Conservation (phyloP, 805 yeast genomes). For the Metschnikowia aberdeeniae region DNA sequence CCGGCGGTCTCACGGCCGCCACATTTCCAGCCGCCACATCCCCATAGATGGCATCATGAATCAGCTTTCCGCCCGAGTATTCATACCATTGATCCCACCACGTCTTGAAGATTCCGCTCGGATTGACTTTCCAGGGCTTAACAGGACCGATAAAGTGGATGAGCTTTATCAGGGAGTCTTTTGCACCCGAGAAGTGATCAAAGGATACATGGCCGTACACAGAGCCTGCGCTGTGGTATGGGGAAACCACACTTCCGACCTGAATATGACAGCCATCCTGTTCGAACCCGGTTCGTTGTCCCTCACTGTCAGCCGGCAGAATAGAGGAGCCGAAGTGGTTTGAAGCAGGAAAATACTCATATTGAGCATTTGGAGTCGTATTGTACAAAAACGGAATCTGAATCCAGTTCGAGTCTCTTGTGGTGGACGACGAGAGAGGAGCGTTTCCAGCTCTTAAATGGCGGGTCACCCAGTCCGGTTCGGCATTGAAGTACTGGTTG, state of each 20-base stretch:
- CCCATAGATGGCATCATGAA: slow-evolving; percentile 18
- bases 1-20: not conserved
- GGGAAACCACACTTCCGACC: not conserved
- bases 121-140: slow-evolving; percentile 50
- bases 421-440: not conserved
- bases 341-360: slow-evolving; percentile 72
- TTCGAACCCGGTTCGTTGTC: not conserved
- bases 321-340: slow-evolving; percentile 36
- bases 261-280: not conserved
- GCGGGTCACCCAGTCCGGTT: slow-evolving; percentile 38
- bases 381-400: slow-evolving; percentile 78
- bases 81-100: slow-evolving; percentile 42
- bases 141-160: slow-evolving; percentile 65
- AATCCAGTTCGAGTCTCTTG: slow-evolving; percentile 47
- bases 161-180: slow-evolving; percentile 38
- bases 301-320: not conserved
- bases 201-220: slow-evolving; percentile 7
- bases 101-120: slow-evolving; percentile 19
- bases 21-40: too few relatives aligned
- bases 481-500: slow-evolving; percentile 61
- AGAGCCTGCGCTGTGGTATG: slow-evolving; percentile 1
- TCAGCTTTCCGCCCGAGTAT: slow-evolving; percentile 24
- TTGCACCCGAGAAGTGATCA: slow-evolving; percentile 5
- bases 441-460: slow-evolving; percentile 7
- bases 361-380: slow-evolving; percentile 63